Evolutionary conservation across 2,329 filamentous ascomycete genomes (phyloP), one percentile per base, ranked within the genome.

Genomic region (Grosmannia huntii): DNA sequence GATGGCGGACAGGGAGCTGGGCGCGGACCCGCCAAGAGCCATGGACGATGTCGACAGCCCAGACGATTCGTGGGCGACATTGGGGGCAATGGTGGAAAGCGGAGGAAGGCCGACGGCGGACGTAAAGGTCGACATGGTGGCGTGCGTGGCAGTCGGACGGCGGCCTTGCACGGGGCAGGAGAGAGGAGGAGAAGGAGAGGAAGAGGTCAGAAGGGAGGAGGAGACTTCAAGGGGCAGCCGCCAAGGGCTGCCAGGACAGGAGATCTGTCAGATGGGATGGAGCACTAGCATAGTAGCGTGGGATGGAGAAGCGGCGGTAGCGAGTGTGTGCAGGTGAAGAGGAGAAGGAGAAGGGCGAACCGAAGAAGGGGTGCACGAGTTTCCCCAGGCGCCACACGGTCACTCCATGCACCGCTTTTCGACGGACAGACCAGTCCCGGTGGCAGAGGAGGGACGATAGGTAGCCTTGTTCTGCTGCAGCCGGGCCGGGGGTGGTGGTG

Each of bases 181-280:
- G 48, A 49, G 48, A 50, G 21, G 25, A 27, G 25, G 46, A 23
- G 23, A n/a, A n/a, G n/a, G n/a, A 25, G 48, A 50, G 44, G 11
- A 25, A n/a, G 3, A 48, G 44, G 44, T 11, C 11, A 14, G 12
- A 21, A 21, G 19, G 28, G 19, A 28, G 36, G 10, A 23, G 10
- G 25, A 11, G 28, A 52, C 27, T 27, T 27, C 5, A 28, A 53
- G 16, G 25, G 50, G 27, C 48, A 25, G 61, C 61, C 58, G 57
- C 57, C 53, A 53, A 58, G 60, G 57, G 60, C 62, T 60, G 59
- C 54, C 59, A 60, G 57, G 33, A 55, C 46, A 58, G 56, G 59
- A 57, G 49, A 56, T 59, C 59, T 48, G 59, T 63, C 62, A 63
- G 53, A 58, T 38, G 12, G 21, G 25, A 46, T 27, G 52, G 16